These are phyloP conservation scores for Sporothrix sp. DNA, from an alignment of 2,329 filamentous ascomycete genomes.

Conservation along the genomic window DNA sequence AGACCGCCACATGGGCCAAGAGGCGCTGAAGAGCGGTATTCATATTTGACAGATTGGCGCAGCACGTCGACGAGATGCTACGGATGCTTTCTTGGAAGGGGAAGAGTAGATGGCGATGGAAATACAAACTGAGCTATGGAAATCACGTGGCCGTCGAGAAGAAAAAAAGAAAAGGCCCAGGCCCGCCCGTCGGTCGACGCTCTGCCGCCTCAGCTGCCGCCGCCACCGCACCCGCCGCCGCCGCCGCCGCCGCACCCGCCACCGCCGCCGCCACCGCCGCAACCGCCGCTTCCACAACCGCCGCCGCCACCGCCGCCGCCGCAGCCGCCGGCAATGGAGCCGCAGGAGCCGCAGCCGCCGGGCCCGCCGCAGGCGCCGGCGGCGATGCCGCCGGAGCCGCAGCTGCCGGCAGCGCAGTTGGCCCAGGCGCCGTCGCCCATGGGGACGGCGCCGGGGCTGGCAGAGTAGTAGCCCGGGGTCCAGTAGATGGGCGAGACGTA, in stretches of 20 bases:
- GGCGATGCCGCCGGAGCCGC: conserved; percentile 34
- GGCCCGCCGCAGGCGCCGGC: conserved; percentile 36
- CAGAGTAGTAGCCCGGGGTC: conserved; percentile 37
- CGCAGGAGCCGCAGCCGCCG: conserved; percentile 26
- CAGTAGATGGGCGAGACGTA: conserved; percentile 35
- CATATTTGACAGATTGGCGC: too few relatives aligned
- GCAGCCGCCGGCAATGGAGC: background rate
- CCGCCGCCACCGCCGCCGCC: conserved; percentile 1
- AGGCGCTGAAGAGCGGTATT: too few relatives aligned
- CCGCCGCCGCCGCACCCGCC: conserved; percentile 4
- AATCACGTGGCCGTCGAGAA: too few relatives aligned
- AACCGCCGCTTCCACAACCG: conserved; percentile 16
- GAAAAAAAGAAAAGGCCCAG: too few relatives aligned
- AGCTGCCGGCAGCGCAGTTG: conserved; percentile 39
- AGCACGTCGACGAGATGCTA: too few relatives aligned
- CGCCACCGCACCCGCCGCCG: background rate
- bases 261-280: conserved; percentile 11
- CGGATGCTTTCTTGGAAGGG: too few relatives aligned
- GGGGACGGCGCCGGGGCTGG: conserved; percentile 28
- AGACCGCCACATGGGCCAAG: too few relatives aligned
- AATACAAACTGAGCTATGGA: too few relatives aligned
- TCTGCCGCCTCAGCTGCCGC: background rate
- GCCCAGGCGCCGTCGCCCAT: conserved; percentile 30
- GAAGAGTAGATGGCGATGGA: too few relatives aligned
- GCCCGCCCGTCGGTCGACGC: too few relatives aligned